Evolutionary conservation across 208 protist genomes (phyloP).

Genomic region (Leishmania gerbilli): DNA sequence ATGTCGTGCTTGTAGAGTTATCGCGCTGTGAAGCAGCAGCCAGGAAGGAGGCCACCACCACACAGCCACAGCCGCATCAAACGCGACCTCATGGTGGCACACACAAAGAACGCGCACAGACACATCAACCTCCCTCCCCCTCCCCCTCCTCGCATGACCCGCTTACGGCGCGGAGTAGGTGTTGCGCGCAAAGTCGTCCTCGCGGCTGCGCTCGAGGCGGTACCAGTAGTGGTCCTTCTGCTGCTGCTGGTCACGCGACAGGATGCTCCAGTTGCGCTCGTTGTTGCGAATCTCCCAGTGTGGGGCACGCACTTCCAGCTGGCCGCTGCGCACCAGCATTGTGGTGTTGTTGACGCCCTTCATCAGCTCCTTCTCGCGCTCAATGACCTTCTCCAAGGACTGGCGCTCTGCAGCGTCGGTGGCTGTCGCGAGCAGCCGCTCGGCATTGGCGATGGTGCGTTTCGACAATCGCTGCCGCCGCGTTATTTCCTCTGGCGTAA

Average conservation of each 20-base stretch:
- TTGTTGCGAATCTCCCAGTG: constrained; percentile 89
- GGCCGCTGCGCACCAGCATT: constrained; percentile 77
- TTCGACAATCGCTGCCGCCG: constrained; percentile 26
- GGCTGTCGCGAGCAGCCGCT: constrained; percentile 51
- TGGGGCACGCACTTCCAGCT: constrained; percentile 73
- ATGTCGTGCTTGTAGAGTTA: neutral
- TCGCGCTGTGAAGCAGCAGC: neutral
- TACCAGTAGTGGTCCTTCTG: constrained; percentile 92
- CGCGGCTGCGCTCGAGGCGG: constrained; percentile 74
- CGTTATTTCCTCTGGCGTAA: constrained; percentile 15
- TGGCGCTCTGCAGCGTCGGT: constrained; percentile 50
- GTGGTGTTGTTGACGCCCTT: constrained; percentile 60
- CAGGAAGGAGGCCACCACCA: neutral
- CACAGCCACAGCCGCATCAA: neutral
- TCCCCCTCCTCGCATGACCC: neutral
- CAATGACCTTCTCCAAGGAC: constrained; percentile 64
- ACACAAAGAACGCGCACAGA: neutral
- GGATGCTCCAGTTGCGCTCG: constrained; percentile 87
- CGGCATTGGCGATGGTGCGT: constrained; percentile 47
- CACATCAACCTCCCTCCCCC: neutral
- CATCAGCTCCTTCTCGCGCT: constrained; percentile 56
- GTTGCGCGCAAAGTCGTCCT: constrained; percentile 85
- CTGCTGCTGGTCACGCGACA: constrained; percentile 84
- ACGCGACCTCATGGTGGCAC: neutral
- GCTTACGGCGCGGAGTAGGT: constrained; percentile 54